Evolutionary conservation across 441 rosid genomes (phyloP), one percentile per base, ranked within the genome.

Genomic region (Corymbia calophylla): DNA sequence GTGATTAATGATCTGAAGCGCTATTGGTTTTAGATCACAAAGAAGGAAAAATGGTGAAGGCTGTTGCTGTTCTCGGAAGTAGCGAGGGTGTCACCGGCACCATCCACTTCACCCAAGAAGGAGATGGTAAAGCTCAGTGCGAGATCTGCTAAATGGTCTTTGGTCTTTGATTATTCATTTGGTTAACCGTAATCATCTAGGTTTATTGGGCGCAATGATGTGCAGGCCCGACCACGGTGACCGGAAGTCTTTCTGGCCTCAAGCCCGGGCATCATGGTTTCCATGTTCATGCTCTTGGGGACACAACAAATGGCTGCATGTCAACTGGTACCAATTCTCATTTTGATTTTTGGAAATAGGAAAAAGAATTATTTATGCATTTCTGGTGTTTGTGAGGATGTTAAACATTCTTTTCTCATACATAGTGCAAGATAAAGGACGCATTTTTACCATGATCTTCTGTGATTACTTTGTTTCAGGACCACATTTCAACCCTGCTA

Each of bases 271-370:
- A 90, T 66, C 99, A 96, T 90, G 99, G 98, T 48, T 97, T 98
- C 95, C 99, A 97, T 90, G 97, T 97, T 88, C 99, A 98, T 92
- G 97, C 99, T 86, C 96, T 97, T 88, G 98, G 99, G 88, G 99
- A 97, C 92, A 97, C 98, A 51, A 97, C 99, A n/a, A 97, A 97
- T 86, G 99, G 99, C 53, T 97, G 99, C 97, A 96, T 98, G 97
- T 98, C 99, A 84, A 98, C 99, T 87, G 99, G 99, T 98, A 96
- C 49, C 29, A 31, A 21, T 21, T 23, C 66, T 60, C 88, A 19
- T 10, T 16, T 51, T 86, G 70, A 48, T 39, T 54, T 86, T 60
- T 7, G 88, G 9, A 19, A 53, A 25, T 13, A 9, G 49, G n/a
- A 14, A 70, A 70, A 5, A 70, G 1, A 19, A 77, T 44, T 77